These are phyloP conservation scores for Kuraishia ogatae DNA, from an alignment of 805 yeast genomes.

Conservation along the genomic window DNA sequence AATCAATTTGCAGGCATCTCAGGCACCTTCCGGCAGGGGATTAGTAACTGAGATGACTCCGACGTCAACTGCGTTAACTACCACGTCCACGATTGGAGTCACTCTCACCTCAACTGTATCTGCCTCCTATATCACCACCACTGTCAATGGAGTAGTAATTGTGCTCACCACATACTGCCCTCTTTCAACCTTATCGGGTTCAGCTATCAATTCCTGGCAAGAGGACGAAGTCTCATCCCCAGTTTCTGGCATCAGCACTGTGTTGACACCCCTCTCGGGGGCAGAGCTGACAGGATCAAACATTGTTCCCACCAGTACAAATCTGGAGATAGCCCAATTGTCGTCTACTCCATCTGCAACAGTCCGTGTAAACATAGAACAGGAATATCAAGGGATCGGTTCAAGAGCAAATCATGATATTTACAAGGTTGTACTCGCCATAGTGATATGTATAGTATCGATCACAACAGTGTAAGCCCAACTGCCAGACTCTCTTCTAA, in stretches of 20 bases:
- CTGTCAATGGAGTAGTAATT: not conserved
- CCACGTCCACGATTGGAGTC: not conserved
- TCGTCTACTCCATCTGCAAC: not conserved
- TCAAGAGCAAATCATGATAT: not conserved
- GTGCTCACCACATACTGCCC: conserved; percentile 3
- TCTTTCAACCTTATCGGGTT: not conserved
- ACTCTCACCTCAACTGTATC: not conserved
- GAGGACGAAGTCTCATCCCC: not conserved
- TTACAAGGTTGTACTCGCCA: not conserved
- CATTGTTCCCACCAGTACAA: too few species aligned
- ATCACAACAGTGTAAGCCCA: not conserved
- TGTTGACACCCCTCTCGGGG: too few species aligned
- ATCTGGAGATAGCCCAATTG: too few species aligned
- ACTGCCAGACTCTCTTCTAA: too few species aligned
- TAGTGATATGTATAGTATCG: too few species aligned
- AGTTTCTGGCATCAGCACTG: not conserved
- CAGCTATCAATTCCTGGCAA: not conserved
- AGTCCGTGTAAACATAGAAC: not conserved
- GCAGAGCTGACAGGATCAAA: too few species aligned
- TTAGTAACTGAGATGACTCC: too few species aligned
- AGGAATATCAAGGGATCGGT: not conserved
- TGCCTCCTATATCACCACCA: not conserved
- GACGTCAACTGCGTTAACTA: too few species aligned
- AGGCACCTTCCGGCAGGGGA: too few species aligned
- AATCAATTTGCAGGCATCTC: too few species aligned